phyloP scores from a whole-genome alignment of 495 filamentous ascomycete species.

The Corynascus novoguineensis region DNA sequence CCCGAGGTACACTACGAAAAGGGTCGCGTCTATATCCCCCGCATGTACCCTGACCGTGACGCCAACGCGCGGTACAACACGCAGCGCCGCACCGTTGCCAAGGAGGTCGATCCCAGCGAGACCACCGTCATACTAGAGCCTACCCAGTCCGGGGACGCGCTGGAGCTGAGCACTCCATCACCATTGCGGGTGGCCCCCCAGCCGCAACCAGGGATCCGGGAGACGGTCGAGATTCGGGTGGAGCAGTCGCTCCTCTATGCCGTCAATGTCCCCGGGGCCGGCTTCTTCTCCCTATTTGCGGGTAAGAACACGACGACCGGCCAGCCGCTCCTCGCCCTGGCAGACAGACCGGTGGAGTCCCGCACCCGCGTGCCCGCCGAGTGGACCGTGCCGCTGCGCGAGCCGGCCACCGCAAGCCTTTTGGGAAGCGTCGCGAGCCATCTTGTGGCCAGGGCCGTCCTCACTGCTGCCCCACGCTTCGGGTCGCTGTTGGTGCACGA shows the following conservation, averaged over 20 bases:
- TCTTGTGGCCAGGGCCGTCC: background rate
- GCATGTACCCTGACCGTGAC: background rate
- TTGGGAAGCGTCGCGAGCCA: background rate
- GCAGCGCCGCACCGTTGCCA: background rate
- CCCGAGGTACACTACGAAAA: slow-evolving; percentile 26
- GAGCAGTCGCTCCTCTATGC: background rate
- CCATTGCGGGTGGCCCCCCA: background rate
- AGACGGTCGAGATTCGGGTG: background rate
- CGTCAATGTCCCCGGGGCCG: background rate
- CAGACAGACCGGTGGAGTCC: background rate
- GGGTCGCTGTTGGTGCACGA: background rate
- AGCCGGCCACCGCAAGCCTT: background rate
- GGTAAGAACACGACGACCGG: background rate
- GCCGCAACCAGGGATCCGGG: background rate
- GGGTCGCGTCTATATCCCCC: background rate
- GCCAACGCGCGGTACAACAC: slow-evolving; percentile 9
- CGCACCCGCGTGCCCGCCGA: background rate
- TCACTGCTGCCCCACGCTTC: background rate
- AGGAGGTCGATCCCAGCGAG: background rate
- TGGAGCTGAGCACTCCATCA: background rate
- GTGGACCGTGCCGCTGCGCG: background rate
- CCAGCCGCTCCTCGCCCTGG: background rate
- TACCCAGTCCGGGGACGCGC: background rate
- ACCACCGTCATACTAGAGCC: background rate
- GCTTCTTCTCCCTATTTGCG: background rate